Conservation (phyloP, 2,329 filamentous ascomycete genomes). For the Xylaria sp. region DNA sequence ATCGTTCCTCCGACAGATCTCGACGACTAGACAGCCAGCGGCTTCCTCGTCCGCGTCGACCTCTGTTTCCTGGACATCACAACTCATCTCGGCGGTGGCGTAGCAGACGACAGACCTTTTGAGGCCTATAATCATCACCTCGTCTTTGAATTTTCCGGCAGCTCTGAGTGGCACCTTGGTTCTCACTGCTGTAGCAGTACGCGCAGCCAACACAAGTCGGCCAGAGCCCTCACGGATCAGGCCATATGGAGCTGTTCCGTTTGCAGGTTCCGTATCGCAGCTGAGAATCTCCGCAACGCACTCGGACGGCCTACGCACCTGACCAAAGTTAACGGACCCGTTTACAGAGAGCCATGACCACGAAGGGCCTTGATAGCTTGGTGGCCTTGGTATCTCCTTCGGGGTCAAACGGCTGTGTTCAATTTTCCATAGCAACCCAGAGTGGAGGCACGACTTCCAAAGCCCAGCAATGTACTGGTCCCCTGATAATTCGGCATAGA, state of each 20-base stretch:
- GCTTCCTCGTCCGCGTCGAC: background rate
- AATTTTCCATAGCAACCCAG: background rate
- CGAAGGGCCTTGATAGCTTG: conserved; percentile 7
- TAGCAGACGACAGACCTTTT: background rate
- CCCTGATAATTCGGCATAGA: background rate
- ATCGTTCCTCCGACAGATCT: background rate
- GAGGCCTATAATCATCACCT: conserved; percentile 4
- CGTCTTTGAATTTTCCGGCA: conserved; percentile 1
- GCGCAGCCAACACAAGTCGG: background rate
- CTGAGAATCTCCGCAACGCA: conserved; percentile 15
- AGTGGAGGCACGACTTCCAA: background rate
- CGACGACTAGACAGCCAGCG: background rate
- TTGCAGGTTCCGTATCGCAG: conserved; percentile 9
- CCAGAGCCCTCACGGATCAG: conserved; percentile 46
- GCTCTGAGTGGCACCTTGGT: background rate
- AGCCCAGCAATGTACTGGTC: conserved; percentile 2
- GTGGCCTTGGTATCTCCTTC: background rate
- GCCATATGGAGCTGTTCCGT: background rate
- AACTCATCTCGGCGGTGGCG: background rate
- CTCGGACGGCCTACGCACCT: conserved; percentile 2
- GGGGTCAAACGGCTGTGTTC: background rate
- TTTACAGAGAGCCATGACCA: conserved; percentile 21
- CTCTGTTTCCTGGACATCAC: background rate
- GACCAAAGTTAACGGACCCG: conserved; percentile 8
- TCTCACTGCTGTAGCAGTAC: background rate